A percentile compares a stretch with the other conserved stretches of the same genome.
Evolutionary conservation across 805 yeast species (phyloP).

Genomic region (Saccharomycopsis javanensis): DNA sequence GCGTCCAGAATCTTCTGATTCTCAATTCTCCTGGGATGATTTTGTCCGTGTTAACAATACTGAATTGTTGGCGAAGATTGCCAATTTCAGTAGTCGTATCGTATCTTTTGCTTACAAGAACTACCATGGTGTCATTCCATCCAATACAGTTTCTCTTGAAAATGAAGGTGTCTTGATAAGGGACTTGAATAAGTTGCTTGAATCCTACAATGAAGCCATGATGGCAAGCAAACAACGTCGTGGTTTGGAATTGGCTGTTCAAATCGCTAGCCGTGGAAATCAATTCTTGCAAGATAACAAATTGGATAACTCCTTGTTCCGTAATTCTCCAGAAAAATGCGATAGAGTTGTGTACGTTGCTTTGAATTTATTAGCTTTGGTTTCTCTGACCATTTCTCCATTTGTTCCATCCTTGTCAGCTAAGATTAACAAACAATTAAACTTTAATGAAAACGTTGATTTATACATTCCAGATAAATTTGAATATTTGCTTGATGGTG

Average conservation of each 20-base stretch:
- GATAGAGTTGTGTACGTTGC: slow-evolving; percentile 93
- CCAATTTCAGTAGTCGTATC: slow-evolving; percentile 92
- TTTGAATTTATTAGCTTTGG: slow-evolving; percentile 74
- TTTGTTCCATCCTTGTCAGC: slow-evolving; percentile 79
- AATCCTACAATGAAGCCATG: slow-evolving; percentile 57
- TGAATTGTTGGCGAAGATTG: slow-evolving; percentile 90
- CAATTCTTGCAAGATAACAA: slow-evolving; percentile 93
- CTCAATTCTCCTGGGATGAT: slow-evolving; percentile 96
- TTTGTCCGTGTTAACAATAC: slow-evolving; percentile 89
- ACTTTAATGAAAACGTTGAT: slow-evolving; percentile 49
- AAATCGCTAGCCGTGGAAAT: slow-evolving; percentile 86
- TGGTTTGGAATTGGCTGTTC: slow-evolving; percentile 89
- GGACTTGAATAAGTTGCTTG: slow-evolving; percentile 49
- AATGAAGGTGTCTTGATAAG: slow-evolving; percentile 25
- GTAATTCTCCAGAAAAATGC: slow-evolving; percentile 64
- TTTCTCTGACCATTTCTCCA: slow-evolving; percentile 77
- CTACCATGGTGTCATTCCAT: slow-evolving; percentile 84
- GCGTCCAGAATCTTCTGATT: slow-evolving; percentile 92
- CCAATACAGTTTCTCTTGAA: slow-evolving; percentile 39
- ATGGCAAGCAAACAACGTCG: slow-evolving; percentile 74
- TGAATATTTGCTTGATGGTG: slow-evolving; percentile 56
- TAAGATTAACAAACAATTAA: slow-evolving; percentile 67
- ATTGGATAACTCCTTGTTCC: slow-evolving; percentile 77
- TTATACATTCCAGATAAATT: slow-evolving; percentile 71
- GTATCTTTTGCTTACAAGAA: slow-evolving; percentile 84